Evolutionary conservation across 306 rosid species (phyloP).

Genomic region (Luffa aegyptiaca): DNA sequence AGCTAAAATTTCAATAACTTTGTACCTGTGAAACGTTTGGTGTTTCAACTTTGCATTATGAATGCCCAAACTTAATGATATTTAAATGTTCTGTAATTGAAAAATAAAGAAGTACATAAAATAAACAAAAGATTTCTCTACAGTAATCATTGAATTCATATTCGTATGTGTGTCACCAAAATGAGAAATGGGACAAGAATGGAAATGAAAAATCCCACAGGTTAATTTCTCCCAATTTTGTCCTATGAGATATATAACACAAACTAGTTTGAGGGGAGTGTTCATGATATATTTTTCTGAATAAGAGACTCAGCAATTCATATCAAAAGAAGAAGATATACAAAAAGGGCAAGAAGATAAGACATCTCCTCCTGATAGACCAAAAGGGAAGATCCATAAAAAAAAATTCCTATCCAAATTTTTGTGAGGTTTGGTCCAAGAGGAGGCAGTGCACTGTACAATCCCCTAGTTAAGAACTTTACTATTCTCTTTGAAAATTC

Average conservation of each 20-base stretch:
- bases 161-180: background rate
- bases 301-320: background rate
- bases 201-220: background rate
- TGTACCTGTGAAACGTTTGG: conserved; percentile 47
- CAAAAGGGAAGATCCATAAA: background rate
- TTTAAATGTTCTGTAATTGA: background rate
- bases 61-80: background rate
- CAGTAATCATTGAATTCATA: background rate
- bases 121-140: background rate
- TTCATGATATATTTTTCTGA: background rate
- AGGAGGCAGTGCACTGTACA: background rate
- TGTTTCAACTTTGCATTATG: too few relatives aligned
- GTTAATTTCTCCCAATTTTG: background rate
- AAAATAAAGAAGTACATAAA: background rate
- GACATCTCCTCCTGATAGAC: background rate
- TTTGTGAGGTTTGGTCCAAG: background rate
- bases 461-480: background rate
- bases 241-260: background rate
- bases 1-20: conserved; percentile 59
- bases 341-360: background rate
- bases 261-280: background rate
- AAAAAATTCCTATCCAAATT: background rate
- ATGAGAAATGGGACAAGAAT: background rate
- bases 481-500: background rate
- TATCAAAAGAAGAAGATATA: background rate